These are phyloP conservation scores for Oryza punctata DNA, from an alignment of 176 grass and related monocot species.

Conservation along the genomic window DNA sequence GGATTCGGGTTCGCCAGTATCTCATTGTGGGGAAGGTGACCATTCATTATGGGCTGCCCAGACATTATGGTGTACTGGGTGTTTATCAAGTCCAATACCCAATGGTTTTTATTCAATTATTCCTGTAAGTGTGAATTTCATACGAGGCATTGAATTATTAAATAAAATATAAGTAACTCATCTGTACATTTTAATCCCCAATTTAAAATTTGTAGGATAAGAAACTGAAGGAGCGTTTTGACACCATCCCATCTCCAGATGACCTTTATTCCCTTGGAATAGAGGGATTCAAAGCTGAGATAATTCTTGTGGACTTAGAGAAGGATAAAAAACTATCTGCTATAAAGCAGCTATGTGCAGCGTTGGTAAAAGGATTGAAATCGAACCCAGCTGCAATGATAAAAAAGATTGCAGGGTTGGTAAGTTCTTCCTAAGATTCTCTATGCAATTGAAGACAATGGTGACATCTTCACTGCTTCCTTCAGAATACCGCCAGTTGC, in stretches of 20 bases:
- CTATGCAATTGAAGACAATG: constrained; percentile 34
- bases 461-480: constrained; percentile 15
- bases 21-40: constrained; percentile 46
- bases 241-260: constrained; percentile 82
- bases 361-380: constrained; percentile 83
- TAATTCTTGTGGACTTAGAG: constrained; percentile 89
- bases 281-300: constrained; percentile 82
- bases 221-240: constrained; percentile 84
- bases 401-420: constrained; percentile 93
- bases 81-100: constrained; percentile 67
- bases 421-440: constrained; percentile 56
- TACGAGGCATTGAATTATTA: constrained; percentile 20
- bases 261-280: constrained; percentile 84
- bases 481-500: constrained; percentile 3
- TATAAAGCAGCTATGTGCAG: constrained; percentile 82
- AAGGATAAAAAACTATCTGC: constrained; percentile 91
- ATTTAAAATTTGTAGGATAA: constrained; percentile 75
- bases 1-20: constrained; percentile 31
- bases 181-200: constrained; percentile 3
- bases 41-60: constrained; percentile 57
- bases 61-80: constrained; percentile 86
- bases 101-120: constrained; percentile 96
- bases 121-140: constrained; percentile 55
- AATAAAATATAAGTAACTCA: constrained; percentile 25
- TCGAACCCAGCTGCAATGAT: constrained; percentile 74